phyloP scores from a whole-genome alignment of 2,329 filamentous ascomycete species.

The Coniochaeta sp. region DNA sequence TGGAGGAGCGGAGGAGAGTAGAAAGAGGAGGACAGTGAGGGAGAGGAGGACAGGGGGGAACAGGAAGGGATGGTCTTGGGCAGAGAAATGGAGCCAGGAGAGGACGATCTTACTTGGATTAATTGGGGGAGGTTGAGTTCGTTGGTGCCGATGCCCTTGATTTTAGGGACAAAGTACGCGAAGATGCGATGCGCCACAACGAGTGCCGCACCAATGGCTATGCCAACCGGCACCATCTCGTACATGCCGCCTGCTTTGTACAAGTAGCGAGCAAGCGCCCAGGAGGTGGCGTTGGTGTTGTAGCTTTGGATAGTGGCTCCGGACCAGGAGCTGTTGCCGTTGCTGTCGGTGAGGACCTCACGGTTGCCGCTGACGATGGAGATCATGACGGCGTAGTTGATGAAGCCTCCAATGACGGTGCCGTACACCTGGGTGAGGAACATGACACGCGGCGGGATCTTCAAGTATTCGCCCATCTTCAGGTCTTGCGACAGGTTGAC shows the following conservation, averaged over 20 bases:
- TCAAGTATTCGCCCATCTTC: slow-evolving; percentile 55
- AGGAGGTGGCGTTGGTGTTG: slow-evolving; percentile 39
- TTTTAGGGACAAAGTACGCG: slow-evolving; percentile 34
- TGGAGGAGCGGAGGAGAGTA: too few relatives aligned
- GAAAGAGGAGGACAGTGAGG: too few relatives aligned
- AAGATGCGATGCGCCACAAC: slow-evolving; percentile 38
- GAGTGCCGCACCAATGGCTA: slow-evolving; percentile 37
- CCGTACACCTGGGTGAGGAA: slow-evolving; percentile 50
- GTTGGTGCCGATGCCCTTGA: slow-evolving; percentile 29
- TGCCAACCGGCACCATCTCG: slow-evolving; percentile 40
- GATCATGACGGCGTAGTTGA: slow-evolving; percentile 51
- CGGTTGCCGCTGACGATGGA: slow-evolving; percentile 42
- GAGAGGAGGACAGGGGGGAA: too few relatives aligned
- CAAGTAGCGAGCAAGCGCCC: slow-evolving; percentile 46
- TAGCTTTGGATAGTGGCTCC: slow-evolving; percentile 42
- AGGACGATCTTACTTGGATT: slow-evolving; percentile 28
- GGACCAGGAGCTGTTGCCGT: slow-evolving; percentile 45
- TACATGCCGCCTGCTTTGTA: slow-evolving; percentile 39
- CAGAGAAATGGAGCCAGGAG: not conserved
- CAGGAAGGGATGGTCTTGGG: too few relatives aligned
- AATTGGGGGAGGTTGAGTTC: slow-evolving; percentile 48
- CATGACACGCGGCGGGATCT: slow-evolving; percentile 48
- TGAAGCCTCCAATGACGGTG: slow-evolving; percentile 43
- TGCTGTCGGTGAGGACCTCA: slow-evolving; percentile 34
- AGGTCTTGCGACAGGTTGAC: slow-evolving; percentile 45